Evolutionary conservation across 768 basidiomycete species (phyloP).

Genomic region (Leucocoprinus leucothites): DNA sequence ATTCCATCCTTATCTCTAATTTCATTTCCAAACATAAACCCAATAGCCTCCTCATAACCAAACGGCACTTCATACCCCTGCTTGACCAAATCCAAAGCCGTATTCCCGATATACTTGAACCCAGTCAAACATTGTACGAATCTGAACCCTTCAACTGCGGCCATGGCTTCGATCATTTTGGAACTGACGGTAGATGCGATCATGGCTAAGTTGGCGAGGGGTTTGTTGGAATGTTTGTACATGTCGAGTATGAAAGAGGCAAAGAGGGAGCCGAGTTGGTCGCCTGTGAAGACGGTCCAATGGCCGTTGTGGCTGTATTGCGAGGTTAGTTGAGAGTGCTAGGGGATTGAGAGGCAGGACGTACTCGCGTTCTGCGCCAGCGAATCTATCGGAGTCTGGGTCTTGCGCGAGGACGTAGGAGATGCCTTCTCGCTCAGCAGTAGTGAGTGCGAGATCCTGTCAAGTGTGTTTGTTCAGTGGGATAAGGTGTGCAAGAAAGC

Average conservation of each 20-base stretch:
- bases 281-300: constrained; percentile 79
- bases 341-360: constrained; percentile 12
- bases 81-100: constrained; percentile 58
- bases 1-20: constrained; percentile 90
- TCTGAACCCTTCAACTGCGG: constrained; percentile 70
- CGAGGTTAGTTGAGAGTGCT: constrained; percentile 1
- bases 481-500: not conserved
- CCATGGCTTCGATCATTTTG: constrained; percentile 84
- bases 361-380: constrained; percentile 69
- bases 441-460: constrained; percentile 69
- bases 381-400: constrained; percentile 84
- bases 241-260: constrained; percentile 38
- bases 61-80: constrained; percentile 74
- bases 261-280: constrained; percentile 68
- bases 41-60: constrained; percentile 91
- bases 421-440: constrained; percentile 51
- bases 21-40: constrained; percentile 80
- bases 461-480: not conserved
- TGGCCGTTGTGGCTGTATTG: constrained; percentile 39
- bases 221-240: constrained; percentile 40
- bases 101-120: constrained; percentile 91
- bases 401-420: constrained; percentile 83
- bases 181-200: constrained; percentile 89
- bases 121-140: constrained; percentile 88
- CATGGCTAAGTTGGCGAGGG: constrained; percentile 68